A percentile compares a stretch with the other conserved stretches of the same genome.
Evolutionary conservation across 192 early-diverging fungal genomes (phyloP).

Genomic region (Rhizophlyctis rosea): DNA sequence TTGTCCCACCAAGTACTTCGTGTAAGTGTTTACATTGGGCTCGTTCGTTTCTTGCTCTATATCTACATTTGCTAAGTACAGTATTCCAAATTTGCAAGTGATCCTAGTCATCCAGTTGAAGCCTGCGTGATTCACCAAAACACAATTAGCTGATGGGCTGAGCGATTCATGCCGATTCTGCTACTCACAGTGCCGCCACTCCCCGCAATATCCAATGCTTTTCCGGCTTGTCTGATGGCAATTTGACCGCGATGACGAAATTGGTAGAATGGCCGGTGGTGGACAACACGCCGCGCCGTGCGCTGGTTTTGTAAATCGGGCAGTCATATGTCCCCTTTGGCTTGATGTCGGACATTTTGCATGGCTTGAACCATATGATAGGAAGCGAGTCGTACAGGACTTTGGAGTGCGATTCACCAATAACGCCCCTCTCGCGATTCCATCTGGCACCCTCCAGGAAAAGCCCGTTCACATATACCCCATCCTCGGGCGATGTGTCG

Average conservation of each 20-base stretch:
- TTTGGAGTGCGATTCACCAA: constrained; percentile 56
- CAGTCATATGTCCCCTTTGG: constrained; percentile 43
- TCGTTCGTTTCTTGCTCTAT: too few species aligned
- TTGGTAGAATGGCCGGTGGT: constrained; percentile 68
- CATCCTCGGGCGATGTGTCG: constrained; percentile 34
- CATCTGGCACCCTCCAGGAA: constrained; percentile 61
- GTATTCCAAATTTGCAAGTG: too few species aligned
- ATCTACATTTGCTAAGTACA: too few species aligned
- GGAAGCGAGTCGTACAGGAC: constrained; percentile 58
- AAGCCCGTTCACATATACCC: constrained; percentile 53
- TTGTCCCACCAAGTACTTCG: too few species aligned
- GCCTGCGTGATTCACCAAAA: constrained; percentile 2
- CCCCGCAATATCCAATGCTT: constrained; percentile 62
- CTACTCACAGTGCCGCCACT: constrained; percentile 52
- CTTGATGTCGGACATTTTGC: constrained; percentile 33
- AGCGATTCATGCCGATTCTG: neutral
- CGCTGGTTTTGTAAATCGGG: constrained; percentile 65
- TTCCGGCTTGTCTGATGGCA: constrained; percentile 50
- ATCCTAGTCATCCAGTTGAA: constrained; percentile 32
- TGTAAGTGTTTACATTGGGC: too few species aligned
- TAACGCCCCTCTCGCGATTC: constrained; percentile 37
- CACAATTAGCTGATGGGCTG: neutral
- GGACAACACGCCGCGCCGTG: constrained; percentile 54
- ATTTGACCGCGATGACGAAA: constrained; percentile 54
- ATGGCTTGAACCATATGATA: constrained; percentile 67